phyloP scores from a whole-genome alignment of 805 yeast genomes.

The Sporopachydermia quercuum region DNA sequence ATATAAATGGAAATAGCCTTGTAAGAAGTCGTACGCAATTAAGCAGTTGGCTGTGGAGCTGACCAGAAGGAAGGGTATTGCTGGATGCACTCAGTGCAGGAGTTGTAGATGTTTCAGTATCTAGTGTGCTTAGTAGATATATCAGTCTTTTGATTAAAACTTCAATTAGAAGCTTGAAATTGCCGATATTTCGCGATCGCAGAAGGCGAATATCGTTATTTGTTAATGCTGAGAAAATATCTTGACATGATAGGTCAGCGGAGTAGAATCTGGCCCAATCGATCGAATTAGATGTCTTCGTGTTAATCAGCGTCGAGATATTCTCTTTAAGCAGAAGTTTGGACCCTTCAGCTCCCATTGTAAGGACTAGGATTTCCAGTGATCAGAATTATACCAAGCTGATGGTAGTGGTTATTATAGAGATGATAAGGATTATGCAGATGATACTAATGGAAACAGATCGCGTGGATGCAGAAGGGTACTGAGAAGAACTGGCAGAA shows the following conservation, averaged over 20 bases:
- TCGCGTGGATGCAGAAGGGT: too few relatives aligned
- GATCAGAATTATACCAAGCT: too few relatives aligned
- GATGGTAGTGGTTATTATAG: too few relatives aligned
- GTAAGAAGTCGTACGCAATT: conserved; percentile 54
- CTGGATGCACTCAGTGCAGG: conserved; percentile 3
- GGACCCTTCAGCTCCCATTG: conserved; percentile 68
- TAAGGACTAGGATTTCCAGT: conserved; percentile 2
- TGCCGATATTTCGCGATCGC: conserved; percentile 39
- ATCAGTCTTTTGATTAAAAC: conserved; percentile 22
- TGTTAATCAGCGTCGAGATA: conserved; percentile 31
- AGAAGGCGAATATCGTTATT: conserved; percentile 43
- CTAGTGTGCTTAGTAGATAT: too few relatives aligned
- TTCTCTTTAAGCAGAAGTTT: conserved; percentile 44
- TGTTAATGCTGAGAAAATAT: conserved; percentile 42
- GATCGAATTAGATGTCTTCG: not conserved
- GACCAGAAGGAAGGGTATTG: conserved; percentile 8
- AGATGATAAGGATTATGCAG: too few relatives aligned
- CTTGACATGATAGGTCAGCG: conserved; percentile 15
- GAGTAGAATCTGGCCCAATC: not conserved
- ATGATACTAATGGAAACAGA: too few relatives aligned
- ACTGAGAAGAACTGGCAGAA: too few relatives aligned
- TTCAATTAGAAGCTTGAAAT: conserved; percentile 39
- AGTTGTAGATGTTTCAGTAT: too few relatives aligned
- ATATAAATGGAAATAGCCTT: conserved; percentile 49
- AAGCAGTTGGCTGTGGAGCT: conserved; percentile 26